A percentile compares a stretch with the other conserved stretches of the same genome.
These are phyloP conservation scores for Staphylotrichum tortipilum DNA, from an alignment of 495 filamentous ascomycete genomes.

Conservation along the genomic window DNA sequence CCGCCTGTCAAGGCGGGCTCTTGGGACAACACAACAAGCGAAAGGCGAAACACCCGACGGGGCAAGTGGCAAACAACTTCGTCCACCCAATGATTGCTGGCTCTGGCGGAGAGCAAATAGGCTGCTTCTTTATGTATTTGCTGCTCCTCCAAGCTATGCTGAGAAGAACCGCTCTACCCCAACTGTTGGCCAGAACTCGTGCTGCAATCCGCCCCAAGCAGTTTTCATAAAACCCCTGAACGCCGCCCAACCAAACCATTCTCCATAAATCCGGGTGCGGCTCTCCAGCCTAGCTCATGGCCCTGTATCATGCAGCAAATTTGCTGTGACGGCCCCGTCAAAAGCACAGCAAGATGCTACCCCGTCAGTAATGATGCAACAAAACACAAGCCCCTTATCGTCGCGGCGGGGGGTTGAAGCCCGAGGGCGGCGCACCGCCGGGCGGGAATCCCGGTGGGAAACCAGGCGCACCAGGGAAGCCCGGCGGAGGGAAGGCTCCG, in stretches of 20 bases:
- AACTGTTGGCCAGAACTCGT: slow-evolving; percentile 4
- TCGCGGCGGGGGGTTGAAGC: slow-evolving; percentile 58
- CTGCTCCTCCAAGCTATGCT: not conserved
- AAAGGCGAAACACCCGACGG: not conserved
- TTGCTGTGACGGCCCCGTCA: not conserved
- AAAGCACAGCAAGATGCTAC: slow-evolving; percentile 3
- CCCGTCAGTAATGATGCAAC: slow-evolving; percentile 16
- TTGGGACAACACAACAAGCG: not conserved
- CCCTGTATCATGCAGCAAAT: slow-evolving; percentile 2
- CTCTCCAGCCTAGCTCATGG: slow-evolving; percentile 3
- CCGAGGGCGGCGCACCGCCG: slow-evolving; percentile 45
- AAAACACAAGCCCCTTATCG: slow-evolving; percentile 41
- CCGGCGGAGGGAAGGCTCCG: slow-evolving; percentile 38
- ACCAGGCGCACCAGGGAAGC: slow-evolving; percentile 45
- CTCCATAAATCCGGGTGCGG: slow-evolving; percentile 14
- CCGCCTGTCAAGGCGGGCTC: too few species aligned
- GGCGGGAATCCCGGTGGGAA: slow-evolving; percentile 47
- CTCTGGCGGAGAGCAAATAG: not conserved
- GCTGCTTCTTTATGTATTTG: not conserved
- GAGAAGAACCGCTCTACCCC: not conserved
- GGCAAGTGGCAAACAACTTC: not conserved
- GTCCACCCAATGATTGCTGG: too few species aligned
- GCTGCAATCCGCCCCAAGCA: slow-evolving; percentile 3
- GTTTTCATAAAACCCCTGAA: slow-evolving; percentile 23
- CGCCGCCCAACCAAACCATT: slow-evolving; percentile 19